Conservation (phyloP, 1,284 basidiomycete genomes). For the Polyporus tsugae region DNA sequence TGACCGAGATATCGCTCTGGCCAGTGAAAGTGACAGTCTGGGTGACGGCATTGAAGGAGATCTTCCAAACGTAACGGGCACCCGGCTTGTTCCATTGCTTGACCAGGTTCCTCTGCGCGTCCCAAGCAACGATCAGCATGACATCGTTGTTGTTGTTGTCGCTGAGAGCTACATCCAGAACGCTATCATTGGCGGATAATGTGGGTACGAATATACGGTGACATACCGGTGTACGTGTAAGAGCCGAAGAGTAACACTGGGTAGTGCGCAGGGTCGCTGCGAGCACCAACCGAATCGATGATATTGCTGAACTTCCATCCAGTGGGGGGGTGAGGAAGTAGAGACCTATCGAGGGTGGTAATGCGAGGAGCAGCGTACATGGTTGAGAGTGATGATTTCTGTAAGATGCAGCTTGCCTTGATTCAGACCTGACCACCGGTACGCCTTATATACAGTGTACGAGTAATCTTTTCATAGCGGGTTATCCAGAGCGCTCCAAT, state of each 20-base stretch:
- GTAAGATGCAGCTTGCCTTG: neutral
- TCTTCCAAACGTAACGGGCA: neutral
- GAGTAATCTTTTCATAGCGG: neutral
- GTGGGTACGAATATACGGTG: neutral
- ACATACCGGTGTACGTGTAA: constrained; percentile 6
- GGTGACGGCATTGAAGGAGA: neutral
- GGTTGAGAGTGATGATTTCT: neutral
- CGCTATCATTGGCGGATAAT: neutral
- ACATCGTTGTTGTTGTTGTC: neutral
- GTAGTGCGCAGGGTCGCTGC: neutral
- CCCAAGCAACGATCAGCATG: constrained; percentile 5
- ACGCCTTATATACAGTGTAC: neutral
- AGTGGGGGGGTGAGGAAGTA: neutral
- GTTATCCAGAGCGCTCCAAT: neutral
- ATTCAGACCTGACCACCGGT: neutral
- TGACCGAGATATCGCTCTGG: neutral
- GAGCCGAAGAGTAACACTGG: neutral
- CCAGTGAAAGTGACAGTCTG: constrained; percentile 4
- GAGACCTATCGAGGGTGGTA: neutral
- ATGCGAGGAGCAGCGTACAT: neutral
- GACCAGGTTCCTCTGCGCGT: neutral
- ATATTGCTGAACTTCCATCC: neutral
- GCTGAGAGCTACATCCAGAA: neutral
- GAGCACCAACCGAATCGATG: neutral
- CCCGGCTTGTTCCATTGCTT: neutral